Evolutionary conservation across 192 early-diverging fungal genomes (phyloP), one percentile per base, ranked within the genome.

Genomic region (Rhizoclosmatium globosum): DNA sequence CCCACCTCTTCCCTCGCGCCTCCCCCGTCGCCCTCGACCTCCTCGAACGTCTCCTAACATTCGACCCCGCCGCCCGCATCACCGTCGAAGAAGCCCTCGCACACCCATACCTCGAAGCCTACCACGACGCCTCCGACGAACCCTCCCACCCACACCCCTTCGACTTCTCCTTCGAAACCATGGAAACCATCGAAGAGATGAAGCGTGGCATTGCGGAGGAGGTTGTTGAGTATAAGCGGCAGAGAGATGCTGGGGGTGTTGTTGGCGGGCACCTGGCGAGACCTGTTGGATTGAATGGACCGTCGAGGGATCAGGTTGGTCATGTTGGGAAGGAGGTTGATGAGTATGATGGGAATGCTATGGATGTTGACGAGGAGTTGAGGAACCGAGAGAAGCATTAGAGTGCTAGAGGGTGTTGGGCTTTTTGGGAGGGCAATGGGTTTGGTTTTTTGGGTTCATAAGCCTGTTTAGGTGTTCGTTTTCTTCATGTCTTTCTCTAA

Each of bases 61-160:
- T 98, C 58, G 94, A 95, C 81, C 97, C 98, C 11, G 76, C 86
- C 47, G 92, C 92, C 62, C 92, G 98, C 47, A 94, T 98, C 64
- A 96, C 93, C 2, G 96, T 95, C 59, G 94, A 94, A 80, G 91
- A 97, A 71, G 96, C 96, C 19, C 87, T 99, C 17, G 81, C 84
- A 19, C 98, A 99, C 83, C 94, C 95, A 21, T 99, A 96, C 83
- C 82, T 99, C 74, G 90, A 89, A 65, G 80, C 83, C 81, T 94
- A 94, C 75, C 93, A 94, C 80, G 84, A 91, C 68, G 85, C 88
- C 19, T 91, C 91, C 46, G 93, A 94, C 76, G 93, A 89, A 82
- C 88, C 88, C 19, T 38, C 39, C 3, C 82, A 83, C 70, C 83
- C 85, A 43, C 69, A 47, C 31, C 50, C 62, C 61, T 89, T 89